phyloP scores from a whole-genome alignment of 805 yeast species.

The Nakazawaea ishiwadae region DNA sequence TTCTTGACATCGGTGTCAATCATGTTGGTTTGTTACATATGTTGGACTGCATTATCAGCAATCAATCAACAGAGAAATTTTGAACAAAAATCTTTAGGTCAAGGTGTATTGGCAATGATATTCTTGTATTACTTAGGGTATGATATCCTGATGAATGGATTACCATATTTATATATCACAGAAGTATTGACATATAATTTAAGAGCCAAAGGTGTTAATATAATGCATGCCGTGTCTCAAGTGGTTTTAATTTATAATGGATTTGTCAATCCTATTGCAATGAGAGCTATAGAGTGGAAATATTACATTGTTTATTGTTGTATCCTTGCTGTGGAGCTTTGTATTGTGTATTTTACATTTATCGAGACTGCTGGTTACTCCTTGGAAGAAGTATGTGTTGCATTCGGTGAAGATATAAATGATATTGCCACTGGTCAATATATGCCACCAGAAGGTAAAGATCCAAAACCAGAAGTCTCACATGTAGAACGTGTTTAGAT shows the following conservation, averaged over 20 bases:
- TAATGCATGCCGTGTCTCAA: conserved; percentile 15
- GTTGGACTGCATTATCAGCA: conserved; percentile 45
- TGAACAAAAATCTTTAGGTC: conserved; percentile 33
- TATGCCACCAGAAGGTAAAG: neutral
- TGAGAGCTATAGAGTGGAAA: conserved; percentile 32
- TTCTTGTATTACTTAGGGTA: conserved; percentile 38
- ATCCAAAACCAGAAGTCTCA: neutral
- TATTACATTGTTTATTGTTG: conserved; percentile 31
- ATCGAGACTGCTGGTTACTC: conserved; percentile 35
- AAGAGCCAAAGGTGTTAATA: conserved; percentile 22
- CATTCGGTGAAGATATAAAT: conserved; percentile 11
- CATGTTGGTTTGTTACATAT: conserved; percentile 33
- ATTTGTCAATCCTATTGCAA: conserved; percentile 30
- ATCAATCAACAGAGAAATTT: conserved; percentile 35
- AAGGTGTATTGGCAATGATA: conserved; percentile 50
- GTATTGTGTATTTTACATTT: conserved; percentile 27
- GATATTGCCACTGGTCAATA: conserved; percentile 6
- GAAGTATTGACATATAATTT: conserved; percentile 30
- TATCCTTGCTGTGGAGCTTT: conserved; percentile 24
- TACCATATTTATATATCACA: conserved; percentile 40
- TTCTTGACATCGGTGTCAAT: conserved; percentile 29
- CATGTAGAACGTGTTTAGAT: conserved; percentile 9
- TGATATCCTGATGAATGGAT: conserved; percentile 39
- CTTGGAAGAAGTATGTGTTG: conserved; percentile 32
- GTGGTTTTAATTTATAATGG: conserved; percentile 18